Percentiles rank a stretch among this genome's conserved stretches.
Evolutionary conservation across 208 protist genomes (phyloP).

Genomic region (Trypanosoma boissoni): DNA sequence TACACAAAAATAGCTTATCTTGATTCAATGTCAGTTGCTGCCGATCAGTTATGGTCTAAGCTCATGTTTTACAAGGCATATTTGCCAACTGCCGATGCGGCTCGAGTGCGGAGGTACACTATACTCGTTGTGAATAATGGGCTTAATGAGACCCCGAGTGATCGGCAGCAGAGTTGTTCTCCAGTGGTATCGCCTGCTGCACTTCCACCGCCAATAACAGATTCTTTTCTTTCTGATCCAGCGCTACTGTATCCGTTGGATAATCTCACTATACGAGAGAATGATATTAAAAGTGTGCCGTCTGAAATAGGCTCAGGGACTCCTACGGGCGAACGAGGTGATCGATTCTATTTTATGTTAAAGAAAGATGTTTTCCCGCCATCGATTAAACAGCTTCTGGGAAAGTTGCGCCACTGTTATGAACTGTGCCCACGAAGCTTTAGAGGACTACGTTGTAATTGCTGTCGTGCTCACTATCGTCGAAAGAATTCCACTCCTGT

Average conservation of each 20-base stretch:
- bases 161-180: neutral
- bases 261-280: neutral
- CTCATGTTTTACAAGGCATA: constrained; percentile 77
- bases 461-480: constrained; percentile 53
- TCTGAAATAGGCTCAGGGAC: neutral
- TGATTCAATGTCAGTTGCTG: constrained; percentile 37
- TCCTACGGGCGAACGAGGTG: neutral
- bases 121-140: constrained; percentile 35
- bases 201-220: neutral
- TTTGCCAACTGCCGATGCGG: constrained; percentile 46
- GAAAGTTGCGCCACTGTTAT: constrained; percentile 74
- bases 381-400: constrained; percentile 63
- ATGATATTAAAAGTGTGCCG: neutral
- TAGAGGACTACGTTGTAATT: constrained; percentile 33
- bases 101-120: constrained; percentile 44
- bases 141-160: neutral
- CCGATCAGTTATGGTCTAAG: constrained; percentile 38
- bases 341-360: constrained; percentile 62
- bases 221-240: neutral
- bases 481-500: constrained; percentile 41
- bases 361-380: constrained; percentile 71
- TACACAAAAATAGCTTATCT: neutral
- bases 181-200: neutral
- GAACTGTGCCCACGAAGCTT: constrained; percentile 38
- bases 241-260: neutral